phyloP scores from a whole-genome alignment of 1,139 yeast genomes.

The Sugiyamaella japonica region DNA sequence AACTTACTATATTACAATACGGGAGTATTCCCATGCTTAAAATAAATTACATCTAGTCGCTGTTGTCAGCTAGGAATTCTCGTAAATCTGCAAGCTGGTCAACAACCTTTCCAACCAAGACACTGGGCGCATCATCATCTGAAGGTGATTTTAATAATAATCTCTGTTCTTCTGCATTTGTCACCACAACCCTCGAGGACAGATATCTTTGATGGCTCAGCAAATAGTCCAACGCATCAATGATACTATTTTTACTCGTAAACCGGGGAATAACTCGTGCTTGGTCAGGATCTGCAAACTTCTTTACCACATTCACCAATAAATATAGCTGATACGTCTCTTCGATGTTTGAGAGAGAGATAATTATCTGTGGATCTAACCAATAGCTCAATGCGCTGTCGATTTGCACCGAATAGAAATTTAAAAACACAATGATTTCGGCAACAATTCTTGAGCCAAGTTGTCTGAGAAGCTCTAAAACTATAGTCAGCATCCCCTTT shows the following conservation, averaged over 20 bases:
- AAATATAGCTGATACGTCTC: conserved; percentile 81
- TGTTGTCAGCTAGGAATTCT: conserved; percentile 23
- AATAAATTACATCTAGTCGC: conserved; percentile 4
- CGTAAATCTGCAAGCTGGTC: conserved; percentile 33
- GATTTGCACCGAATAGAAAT: conserved; percentile 66
- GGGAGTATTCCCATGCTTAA: neutral
- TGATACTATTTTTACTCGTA: conserved; percentile 43
- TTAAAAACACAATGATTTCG: conserved; percentile 64
- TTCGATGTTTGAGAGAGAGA: conserved; percentile 64
- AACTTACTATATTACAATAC: neutral
- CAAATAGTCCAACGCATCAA: conserved; percentile 62
- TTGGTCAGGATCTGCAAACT: conserved; percentile 44
- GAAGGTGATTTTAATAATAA: conserved; percentile 40
- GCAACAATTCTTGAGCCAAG: conserved; percentile 65
- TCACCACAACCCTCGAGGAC: conserved; percentile 64
- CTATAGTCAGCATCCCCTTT: conserved; percentile 72
- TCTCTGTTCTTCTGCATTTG: conserved; percentile 63
- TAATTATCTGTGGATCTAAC: conserved; percentile 61
- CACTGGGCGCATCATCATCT: conserved; percentile 24
- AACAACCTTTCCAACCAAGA: conserved; percentile 27
- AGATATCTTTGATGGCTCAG: conserved; percentile 85
- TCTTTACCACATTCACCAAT: conserved; percentile 56
- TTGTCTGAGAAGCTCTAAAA: conserved; percentile 58
- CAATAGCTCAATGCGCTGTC: conserved; percentile 62
- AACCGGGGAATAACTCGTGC: conserved; percentile 18